Percentiles rank a stretch among this genome's conserved stretches.
These are phyloP conservation scores for Talaromyces islandicus DNA, from an alignment of 2,329 filamentous ascomycete species.

Conservation along the genomic window DNA sequence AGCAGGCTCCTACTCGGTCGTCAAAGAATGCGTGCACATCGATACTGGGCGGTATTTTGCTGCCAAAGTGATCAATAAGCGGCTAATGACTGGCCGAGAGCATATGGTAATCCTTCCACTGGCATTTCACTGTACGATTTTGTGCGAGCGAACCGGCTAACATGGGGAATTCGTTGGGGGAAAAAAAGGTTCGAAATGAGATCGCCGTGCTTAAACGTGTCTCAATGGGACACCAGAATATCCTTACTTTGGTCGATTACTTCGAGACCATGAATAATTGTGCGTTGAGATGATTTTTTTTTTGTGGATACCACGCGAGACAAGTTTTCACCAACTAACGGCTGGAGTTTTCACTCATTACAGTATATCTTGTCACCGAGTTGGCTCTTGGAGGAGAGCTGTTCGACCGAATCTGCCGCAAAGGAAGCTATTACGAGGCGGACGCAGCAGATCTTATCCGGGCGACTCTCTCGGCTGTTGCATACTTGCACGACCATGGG, in stretches of 20 bases:
- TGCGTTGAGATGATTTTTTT: slow-evolving; percentile 30
- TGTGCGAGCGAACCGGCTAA: background rate
- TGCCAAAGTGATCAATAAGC: slow-evolving; percentile 98
- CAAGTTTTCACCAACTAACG: background rate
- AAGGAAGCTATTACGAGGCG: slow-evolving; percentile 96
- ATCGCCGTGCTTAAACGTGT: slow-evolving; percentile 95
- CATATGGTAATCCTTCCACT: slow-evolving; percentile 67
- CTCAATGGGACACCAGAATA: slow-evolving; percentile 99
- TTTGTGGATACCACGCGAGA: background rate
- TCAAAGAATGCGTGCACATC: slow-evolving; percentile 98
- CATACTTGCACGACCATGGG: slow-evolving; percentile 96
- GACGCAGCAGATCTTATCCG: slow-evolving; percentile 94
- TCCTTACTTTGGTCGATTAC: slow-evolving; percentile 95
- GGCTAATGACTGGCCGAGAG: slow-evolving; percentile 92
- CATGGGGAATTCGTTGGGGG: background rate
- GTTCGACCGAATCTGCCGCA: slow-evolving; percentile 97
- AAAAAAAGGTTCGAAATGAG: slow-evolving; percentile 78
- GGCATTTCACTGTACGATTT: background rate
- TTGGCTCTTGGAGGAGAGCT: slow-evolving; percentile 93
- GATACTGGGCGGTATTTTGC: slow-evolving; percentile 97
- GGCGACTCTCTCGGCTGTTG: slow-evolving; percentile 91
- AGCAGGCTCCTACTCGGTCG: slow-evolving; percentile 94
- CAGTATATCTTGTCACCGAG: slow-evolving; percentile 92
- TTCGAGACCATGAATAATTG: slow-evolving; percentile 99
- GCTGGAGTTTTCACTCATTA: background rate